Evolutionary conservation across 257 asterid genomes (phyloP), one percentile per base, ranked within the genome.

Genomic region (Prunella vulgaris): DNA sequence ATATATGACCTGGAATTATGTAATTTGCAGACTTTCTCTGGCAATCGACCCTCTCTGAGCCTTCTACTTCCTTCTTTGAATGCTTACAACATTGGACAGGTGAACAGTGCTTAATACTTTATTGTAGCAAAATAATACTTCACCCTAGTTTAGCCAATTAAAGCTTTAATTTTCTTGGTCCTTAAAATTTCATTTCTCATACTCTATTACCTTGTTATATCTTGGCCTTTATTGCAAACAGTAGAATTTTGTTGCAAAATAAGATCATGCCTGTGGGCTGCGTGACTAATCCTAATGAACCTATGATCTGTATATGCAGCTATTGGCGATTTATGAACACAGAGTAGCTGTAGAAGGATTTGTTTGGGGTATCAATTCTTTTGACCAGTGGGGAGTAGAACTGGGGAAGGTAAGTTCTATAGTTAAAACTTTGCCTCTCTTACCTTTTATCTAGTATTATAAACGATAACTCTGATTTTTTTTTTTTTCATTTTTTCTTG

Each of bases 301-400:
- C 74, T 74, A 52, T 32, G 53, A 21, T 46, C 53, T 69, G 73
- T 71, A 18, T 63, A 61, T 85, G 80, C 90, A 94, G 99, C 78
- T 94, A 76, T 74, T 94, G 84, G 99, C 97, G 24, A 89, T 94
- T 72, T 94, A 94, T 37, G 99, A 94, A 75, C 97, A 94, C 81
- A 82, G 99, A 76, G 52, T 91, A 75, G 97, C 97, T 53, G 99
- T 94, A 7, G 94, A 94, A 83, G 99, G 99, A 75, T 94, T 94
- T 53, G 64, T 89, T 13, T 94, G 99, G 99, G 95, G 97, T 15
- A 87, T 94, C 84, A 94, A 94, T 83, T 94, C 99, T 58, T 94
- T 94, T 48, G 99, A 94, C 79, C 99, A 94, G 77, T 94, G 99
- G 99, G 99, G 99, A 67, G 99, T 94, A 65, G 97, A 94, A 74